Conservation (phyloP, 805 yeast species). For the Sugiyamaella valdiviana region DNA sequence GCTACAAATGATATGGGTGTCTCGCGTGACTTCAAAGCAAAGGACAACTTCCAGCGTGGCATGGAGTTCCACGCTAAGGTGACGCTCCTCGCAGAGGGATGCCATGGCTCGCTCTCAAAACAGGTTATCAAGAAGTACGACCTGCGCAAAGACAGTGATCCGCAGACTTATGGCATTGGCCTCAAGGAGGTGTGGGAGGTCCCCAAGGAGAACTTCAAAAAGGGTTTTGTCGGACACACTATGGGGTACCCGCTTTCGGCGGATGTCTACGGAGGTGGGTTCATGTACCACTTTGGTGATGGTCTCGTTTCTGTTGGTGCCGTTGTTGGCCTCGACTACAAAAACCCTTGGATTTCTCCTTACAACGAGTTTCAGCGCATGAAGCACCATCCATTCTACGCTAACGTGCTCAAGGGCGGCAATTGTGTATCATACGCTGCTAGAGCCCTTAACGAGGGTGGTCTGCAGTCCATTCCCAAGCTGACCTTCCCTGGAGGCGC, state of each 20-base stretch:
- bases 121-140: slow-evolving; percentile 63
- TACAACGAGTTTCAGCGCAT: slow-evolving; percentile 91
- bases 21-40: slow-evolving; percentile 66
- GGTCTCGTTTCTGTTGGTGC: slow-evolving; percentile 85
- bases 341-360: slow-evolving; percentile 92
- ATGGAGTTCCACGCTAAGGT: slow-evolving; percentile 92
- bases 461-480: slow-evolving; percentile 86
- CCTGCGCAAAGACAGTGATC: slow-evolving; percentile 56
- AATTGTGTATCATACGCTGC: slow-evolving; percentile 93
- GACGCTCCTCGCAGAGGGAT: slow-evolving; percentile 94
- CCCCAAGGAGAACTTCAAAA: slow-evolving; percentile 66
- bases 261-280: slow-evolving; percentile 91
- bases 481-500: slow-evolving; percentile 94
- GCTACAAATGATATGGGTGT: slow-evolving; percentile 94
- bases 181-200: slow-evolving; percentile 98
- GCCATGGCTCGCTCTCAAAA: slow-evolving; percentile 90
- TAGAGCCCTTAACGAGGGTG: slow-evolving; percentile 96
- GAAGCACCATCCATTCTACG: slow-evolving; percentile 87
- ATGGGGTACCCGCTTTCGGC: slow-evolving; percentile 79
- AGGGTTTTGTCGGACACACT: slow-evolving; percentile 79
- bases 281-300: slow-evolving; percentile 94
- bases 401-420: slow-evolving; percentile 72
- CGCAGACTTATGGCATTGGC: slow-evolving; percentile 93
- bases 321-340: slow-evolving; percentile 92
- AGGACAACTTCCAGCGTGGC: slow-evolving; percentile 84